Percentiles rank a stretch among this genome's conserved stretches.
Evolutionary conservation across 768 basidiomycete genomes (phyloP).

Genomic region (Hypholoma sublateritium): DNA sequence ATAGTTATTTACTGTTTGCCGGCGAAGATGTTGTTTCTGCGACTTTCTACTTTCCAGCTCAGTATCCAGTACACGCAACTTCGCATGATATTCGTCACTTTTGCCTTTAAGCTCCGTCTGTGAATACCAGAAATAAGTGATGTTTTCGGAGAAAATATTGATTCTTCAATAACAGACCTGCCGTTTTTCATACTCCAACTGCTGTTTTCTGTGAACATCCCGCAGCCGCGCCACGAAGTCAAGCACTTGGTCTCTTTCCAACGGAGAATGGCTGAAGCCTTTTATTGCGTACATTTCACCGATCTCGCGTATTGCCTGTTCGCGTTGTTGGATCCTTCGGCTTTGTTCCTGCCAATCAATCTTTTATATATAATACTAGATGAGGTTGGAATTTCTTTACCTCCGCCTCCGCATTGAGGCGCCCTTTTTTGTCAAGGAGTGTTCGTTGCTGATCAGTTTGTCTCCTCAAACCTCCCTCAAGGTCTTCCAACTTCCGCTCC

Average conservation of each 20-base stretch:
- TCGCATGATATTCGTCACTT: conserved; percentile 65
- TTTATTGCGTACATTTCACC: conserved; percentile 68
- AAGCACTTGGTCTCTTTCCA: conserved; percentile 68
- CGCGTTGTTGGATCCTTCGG: conserved; percentile 66
- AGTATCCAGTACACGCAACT: conserved; percentile 54
- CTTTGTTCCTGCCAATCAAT: conserved; percentile 61
- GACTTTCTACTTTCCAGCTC: conserved; percentile 55
- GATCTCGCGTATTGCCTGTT: conserved; percentile 70
- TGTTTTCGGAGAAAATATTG: not conserved
- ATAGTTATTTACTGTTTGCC: conserved; percentile 51
- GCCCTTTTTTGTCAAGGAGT: conserved; percentile 62
- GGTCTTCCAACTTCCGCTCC: conserved; percentile 53
- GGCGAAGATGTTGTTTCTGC: conserved; percentile 49
- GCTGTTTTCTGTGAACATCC: conserved; percentile 63
- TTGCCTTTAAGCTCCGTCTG: conserved; percentile 56
- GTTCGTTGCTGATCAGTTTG: conserved; percentile 54
- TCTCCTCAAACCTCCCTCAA: conserved; percentile 58
- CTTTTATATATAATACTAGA: not conserved
- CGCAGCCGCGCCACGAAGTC: conserved; percentile 71
- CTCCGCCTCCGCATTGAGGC: conserved; percentile 71
- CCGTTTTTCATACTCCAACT: conserved; percentile 61
- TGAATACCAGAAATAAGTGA: not conserved
- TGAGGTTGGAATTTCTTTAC: conserved; percentile 30
- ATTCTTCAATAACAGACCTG: conserved; percentile 46
- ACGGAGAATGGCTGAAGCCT: conserved; percentile 68